Percentiles rank a stretch among this genome's conserved stretches.
Evolutionary conservation across 2,329 filamentous ascomycete species (phyloP).

Genomic region (Fusarium musae): DNA sequence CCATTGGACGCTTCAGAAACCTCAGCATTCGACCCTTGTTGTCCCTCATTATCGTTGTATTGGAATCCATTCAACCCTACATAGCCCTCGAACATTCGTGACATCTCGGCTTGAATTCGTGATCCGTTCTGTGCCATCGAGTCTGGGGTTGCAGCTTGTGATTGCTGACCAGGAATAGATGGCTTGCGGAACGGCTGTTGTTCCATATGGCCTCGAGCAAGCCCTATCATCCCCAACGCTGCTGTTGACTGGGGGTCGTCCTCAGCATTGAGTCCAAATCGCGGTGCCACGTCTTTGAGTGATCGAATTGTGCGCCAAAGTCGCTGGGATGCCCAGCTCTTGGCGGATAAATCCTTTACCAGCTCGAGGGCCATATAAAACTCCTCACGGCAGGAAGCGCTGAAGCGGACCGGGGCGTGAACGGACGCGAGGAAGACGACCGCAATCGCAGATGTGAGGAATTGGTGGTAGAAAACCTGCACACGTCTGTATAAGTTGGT

Average conservation of each 20-base stretch:
- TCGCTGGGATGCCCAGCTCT: slow-evolving; percentile 77
- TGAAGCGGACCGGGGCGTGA: slow-evolving; percentile 79
- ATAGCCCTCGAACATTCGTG: slow-evolving; percentile 56
- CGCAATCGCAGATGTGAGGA: slow-evolving; percentile 78
- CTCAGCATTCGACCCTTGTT: slow-evolving; percentile 38
- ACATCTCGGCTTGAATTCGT: slow-evolving; percentile 65
- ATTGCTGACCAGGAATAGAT: slow-evolving; percentile 42
- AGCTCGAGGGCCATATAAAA: slow-evolving; percentile 83
- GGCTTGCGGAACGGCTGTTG: slow-evolving; percentile 46
- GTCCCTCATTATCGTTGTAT: slow-evolving; percentile 44
- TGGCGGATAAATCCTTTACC: slow-evolving; percentile 76
- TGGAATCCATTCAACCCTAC: slow-evolving; percentile 51
- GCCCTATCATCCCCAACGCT: slow-evolving; percentile 65
- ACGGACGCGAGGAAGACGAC: slow-evolving; percentile 81
- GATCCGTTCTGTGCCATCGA: slow-evolving; percentile 56
- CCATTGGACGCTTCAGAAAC: slow-evolving; percentile 36
- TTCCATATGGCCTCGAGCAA: slow-evolving; percentile 56
- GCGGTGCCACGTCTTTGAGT: slow-evolving; percentile 77
- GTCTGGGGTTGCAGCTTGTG: slow-evolving; percentile 37
- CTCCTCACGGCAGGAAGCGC: slow-evolving; percentile 74
- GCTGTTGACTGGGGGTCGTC: slow-evolving; percentile 64
- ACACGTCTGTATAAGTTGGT: slow-evolving; percentile 77
- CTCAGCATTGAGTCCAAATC: slow-evolving; percentile 67
- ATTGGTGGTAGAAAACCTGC: slow-evolving; percentile 84
- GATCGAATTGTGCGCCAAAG: slow-evolving; percentile 78